Conservation (phyloP, 495 filamentous ascomycete species). For the Articulospora tetracladia region DNA sequence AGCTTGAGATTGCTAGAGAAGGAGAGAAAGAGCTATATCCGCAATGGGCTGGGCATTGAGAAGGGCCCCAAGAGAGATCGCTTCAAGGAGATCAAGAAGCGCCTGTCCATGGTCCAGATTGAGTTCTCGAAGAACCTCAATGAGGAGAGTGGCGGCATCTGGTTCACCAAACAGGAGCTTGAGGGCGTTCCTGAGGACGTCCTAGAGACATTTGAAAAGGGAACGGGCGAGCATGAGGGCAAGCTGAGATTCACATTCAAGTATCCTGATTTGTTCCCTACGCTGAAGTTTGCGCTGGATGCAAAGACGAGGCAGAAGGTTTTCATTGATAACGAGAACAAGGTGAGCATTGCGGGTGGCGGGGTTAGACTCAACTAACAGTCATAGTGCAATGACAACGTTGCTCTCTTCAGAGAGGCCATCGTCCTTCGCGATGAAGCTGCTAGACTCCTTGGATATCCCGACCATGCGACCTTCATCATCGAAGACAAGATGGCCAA, state of each 20-base stretch:
- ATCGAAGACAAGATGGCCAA: conserved; percentile 99
- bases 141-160: conserved; percentile 56
- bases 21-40: conserved; percentile 53
- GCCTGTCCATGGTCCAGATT: conserved; percentile 43
- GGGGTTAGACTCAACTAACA: not conserved
- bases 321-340: conserved; percentile 57
- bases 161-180: conserved; percentile 56
- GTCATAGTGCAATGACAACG: conserved; percentile 71
- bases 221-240: conserved; percentile 62
- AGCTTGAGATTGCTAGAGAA: conserved; percentile 51
- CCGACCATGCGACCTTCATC: conserved; percentile 84
- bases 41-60: conserved; percentile 51
- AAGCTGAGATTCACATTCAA: conserved; percentile 57
- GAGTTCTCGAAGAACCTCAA: conserved; percentile 58
- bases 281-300: conserved; percentile 54
- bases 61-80: conserved; percentile 50
- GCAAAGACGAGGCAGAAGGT: conserved; percentile 49
- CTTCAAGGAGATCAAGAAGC: conserved; percentile 64
- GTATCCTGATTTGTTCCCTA: conserved; percentile 59
- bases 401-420: conserved; percentile 80
- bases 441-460: conserved; percentile 86
- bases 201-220: conserved; percentile 59
- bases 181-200: conserved; percentile 56
- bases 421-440: conserved; percentile 88
- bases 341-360: conserved; percentile 29